Evolutionary conservation across 495 filamentous ascomycete genomes (phyloP).

Genomic region (Ramalina peruviana): DNA sequence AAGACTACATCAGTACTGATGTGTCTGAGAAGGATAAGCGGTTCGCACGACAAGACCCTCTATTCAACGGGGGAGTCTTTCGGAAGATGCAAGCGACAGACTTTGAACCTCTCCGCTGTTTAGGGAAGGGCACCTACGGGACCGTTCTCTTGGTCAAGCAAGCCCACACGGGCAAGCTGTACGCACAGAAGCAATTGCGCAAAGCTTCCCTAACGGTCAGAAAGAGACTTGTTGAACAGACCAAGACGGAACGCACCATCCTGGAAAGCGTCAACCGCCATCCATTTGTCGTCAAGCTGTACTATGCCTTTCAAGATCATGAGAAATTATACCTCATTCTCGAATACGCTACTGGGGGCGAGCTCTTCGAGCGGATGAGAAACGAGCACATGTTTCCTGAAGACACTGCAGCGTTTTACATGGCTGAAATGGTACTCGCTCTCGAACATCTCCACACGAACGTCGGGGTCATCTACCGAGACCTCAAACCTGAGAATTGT

Average conservation of each 20-base stretch:
- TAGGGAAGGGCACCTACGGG: conserved; percentile 91
- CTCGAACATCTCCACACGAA: conserved; percentile 83
- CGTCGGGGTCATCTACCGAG: conserved; percentile 88
- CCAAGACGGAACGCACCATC: conserved; percentile 87
- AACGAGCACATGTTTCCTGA: conserved; percentile 88
- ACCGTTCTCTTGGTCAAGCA: conserved; percentile 90
- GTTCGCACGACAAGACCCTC: conserved; percentile 13
- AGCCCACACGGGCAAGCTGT: conserved; percentile 70
- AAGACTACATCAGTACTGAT: conserved; percentile 74
- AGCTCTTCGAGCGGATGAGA: conserved; percentile 80
- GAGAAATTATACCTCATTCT: conserved; percentile 96
- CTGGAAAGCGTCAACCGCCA: conserved; percentile 91
- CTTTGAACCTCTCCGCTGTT: conserved; percentile 84
- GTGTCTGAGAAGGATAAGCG: conserved; percentile 22
- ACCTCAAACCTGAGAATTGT: conserved; percentile 96
- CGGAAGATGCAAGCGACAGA: conserved; percentile 86
- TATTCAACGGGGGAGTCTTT: conserved; percentile 30
- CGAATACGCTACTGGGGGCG: conserved; percentile 95
- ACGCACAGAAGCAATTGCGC: conserved; percentile 95
- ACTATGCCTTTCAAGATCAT: conserved; percentile 95
- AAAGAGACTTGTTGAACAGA: conserved; percentile 89
- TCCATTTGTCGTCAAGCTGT: conserved; percentile 93
- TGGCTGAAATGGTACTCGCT: conserved; percentile 93
- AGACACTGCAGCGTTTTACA: conserved; percentile 82
- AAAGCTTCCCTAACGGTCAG: conserved; percentile 87